Base-by-base conservation (phyloP, 208 protist genomes). In the Hexamita inflata region DNA sequence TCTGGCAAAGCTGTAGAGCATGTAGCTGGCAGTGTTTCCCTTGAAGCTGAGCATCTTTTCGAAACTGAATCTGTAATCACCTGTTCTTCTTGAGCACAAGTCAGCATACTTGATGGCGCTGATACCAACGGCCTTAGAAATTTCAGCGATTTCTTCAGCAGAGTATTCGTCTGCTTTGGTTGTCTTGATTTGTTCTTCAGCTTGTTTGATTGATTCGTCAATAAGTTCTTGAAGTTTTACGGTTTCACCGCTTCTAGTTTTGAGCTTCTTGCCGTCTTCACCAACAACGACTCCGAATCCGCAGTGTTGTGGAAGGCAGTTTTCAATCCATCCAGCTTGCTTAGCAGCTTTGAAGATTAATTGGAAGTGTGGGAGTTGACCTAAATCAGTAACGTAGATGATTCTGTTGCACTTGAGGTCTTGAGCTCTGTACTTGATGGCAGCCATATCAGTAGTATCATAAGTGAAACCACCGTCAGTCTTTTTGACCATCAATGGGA, bases 21-120 rank as follows among this genome's bases (percentile, higher is more conserved):
- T 84, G 77, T 94, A 96, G 24, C 92, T 86, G 40, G 92, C 92
- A 26, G 92, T 96, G 83, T 97, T 96, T 75, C 94, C 94, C 39
- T 88, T 87, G 79, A 94, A 80, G 60, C 90, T 86, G 39, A 94
- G 88, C 92, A 96, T 96, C 74, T 90, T 90, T 53, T 96, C 90
- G 80, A 89, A 94, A 79, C 83, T 89, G 82, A 96, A 97, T 49
- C 83, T 80, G 86, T 96, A 96, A 85, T 96, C 90, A 60, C 82
- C 88, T 13, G 85, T 86, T 73, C 93, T 88, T 67, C 86, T 92
- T 90, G 73, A 77, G 34, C 58, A 68, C 34, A 97, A 86, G 82
- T 97, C 94, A 76, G 89, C 93, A 86, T 97, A 97, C 84, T 95
- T 96, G 77, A 97, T 83, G 35, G 92, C 90, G 62, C 89, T 90